Evolutionary conservation across 1,284 basidiomycete genomes (phyloP), one percentile per base, ranked within the genome.

Genomic region (Ustilago cynodontis): DNA sequence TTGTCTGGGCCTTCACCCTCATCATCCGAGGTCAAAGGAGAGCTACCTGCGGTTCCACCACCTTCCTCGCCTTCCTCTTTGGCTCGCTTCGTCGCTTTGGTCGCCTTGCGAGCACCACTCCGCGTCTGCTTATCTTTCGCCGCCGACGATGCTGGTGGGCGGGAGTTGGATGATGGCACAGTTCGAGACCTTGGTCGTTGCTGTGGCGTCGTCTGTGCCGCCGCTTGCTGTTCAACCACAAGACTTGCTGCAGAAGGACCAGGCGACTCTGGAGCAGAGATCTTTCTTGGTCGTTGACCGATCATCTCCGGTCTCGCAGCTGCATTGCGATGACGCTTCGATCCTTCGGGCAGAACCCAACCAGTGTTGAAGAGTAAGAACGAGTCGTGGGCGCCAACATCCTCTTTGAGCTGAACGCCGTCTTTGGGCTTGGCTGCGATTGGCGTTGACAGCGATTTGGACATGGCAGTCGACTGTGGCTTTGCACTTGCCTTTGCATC

Each of bases 361-460:
- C 94, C 94, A 22, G 89, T 88, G 75, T 97, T 91, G 87, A 96
- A 97, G 86, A 92, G 88, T 82, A 88, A 90, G 88, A 96, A 97
- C 41, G 92, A 92, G 62, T 90, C 90, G 72, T 90, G 89, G 51
- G 89, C 88, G 80, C 92, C 92, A 24, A 97, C 90, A 45, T 91
- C 88, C 5, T 56, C 70, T 18, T 76, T 68, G 31, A 76, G 43
- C 26, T 71, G 68, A 2, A 76, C 52, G 8, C 91, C 88, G 3
- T 94, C 91, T 1, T 88, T 85, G 0, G 88, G 88, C 0, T 88
- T 59, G 13, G 51, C 49, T 2, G 78, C 62, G 20, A 54, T 33
- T 33, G 56, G 65, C 29, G 47, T 49, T 2, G 58, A 68, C 0
- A 18, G 41, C 24, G 71, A 59, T 41, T 61, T 73, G 29, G 52